Conservation (phyloP, 176 grass and related monocot genomes). For the Zea luxurians region DNA sequence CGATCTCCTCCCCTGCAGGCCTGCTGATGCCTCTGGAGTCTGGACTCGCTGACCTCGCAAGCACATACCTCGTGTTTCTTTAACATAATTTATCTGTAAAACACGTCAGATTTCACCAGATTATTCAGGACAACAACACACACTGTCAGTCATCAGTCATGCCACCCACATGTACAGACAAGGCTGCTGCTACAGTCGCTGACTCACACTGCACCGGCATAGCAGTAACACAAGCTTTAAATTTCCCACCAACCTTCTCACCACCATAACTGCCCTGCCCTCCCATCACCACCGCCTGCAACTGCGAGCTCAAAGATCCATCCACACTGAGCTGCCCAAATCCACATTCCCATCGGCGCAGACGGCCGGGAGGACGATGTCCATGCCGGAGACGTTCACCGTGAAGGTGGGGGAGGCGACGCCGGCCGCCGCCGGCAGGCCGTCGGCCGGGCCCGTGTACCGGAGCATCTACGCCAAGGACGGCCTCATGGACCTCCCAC, state of each 20-base stretch:
- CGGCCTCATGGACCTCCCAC: conserved; percentile 64
- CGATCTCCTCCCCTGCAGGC: too few species aligned
- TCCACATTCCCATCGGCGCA: not conserved
- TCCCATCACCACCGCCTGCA: not conserved
- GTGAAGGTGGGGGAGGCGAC: conserved; percentile 72
- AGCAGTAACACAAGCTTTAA: conserved; percentile 50
- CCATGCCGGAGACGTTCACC: conserved; percentile 63
- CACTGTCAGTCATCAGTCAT: not conserved
- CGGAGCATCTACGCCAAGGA: conserved; percentile 76
- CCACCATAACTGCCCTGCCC: conserved; percentile 44
- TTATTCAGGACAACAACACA: not conserved
- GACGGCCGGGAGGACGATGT: not conserved
- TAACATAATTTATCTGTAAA: not conserved
- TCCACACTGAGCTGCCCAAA: not conserved
- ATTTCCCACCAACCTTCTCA: conserved; percentile 44
- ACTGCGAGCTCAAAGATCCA: not conserved
- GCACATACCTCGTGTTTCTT: not conserved
- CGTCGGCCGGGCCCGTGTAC: conserved; percentile 70
- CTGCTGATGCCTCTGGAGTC: too few species aligned
- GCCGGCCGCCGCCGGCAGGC: conserved; percentile 49
- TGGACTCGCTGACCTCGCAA: too few species aligned
- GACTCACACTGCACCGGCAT: conserved; percentile 4
- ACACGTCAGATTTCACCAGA: not conserved
- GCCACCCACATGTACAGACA: not conserved
- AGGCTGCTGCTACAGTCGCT: not conserved